Percentiles rank a stretch among this genome's conserved stretches.
These are phyloP conservation scores for Verruconis gallopava DNA, from an alignment of 2,329 filamentous ascomycete species.

Conservation along the genomic window DNA sequence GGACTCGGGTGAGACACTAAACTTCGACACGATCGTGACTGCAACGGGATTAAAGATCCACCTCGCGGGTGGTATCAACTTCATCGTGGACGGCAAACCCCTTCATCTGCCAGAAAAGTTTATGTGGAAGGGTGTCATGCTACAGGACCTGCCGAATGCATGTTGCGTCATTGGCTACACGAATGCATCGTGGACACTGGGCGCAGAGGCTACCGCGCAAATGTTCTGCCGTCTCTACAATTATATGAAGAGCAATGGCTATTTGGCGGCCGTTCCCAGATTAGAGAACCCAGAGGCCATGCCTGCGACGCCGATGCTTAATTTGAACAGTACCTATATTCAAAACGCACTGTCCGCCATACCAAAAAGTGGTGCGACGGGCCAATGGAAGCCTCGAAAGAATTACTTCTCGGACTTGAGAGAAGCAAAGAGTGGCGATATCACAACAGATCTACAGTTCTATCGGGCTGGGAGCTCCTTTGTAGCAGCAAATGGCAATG, in stretches of 20 bases:
- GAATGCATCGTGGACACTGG: slow-evolving; percentile 49
- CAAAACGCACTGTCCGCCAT: slow-evolving; percentile 28
- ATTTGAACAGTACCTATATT: slow-evolving; percentile 40
- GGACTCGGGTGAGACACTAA: slow-evolving; percentile 22
- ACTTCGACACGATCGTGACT: slow-evolving; percentile 46
- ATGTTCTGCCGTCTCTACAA: slow-evolving; percentile 39
- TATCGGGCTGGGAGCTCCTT: slow-evolving; percentile 6
- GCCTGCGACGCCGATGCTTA: slow-evolving; percentile 28
- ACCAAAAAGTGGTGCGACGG: slow-evolving; percentile 35
- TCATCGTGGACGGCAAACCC: slow-evolving; percentile 38
- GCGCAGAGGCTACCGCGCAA: slow-evolving; percentile 40
- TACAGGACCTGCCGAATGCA: slow-evolving; percentile 50
- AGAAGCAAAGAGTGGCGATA: slow-evolving; percentile 28
- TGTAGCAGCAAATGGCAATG: no score
- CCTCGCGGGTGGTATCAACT: slow-evolving; percentile 39
- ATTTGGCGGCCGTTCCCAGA: slow-evolving; percentile 32
- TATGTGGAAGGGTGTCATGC: slow-evolving; percentile 48
- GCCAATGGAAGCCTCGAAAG: slow-evolving; percentile 15
- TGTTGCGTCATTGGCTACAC: slow-evolving; percentile 47
- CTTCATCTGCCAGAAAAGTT: slow-evolving; percentile 38
- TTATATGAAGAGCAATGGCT: slow-evolving; percentile 33
- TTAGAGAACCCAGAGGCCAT: slow-evolving; percentile 23
- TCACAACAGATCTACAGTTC: slow-evolving; percentile 29
- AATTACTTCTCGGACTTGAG: slow-evolving; percentile 33
- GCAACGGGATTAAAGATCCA: slow-evolving; percentile 49